Base-by-base conservation (phyloP, 2,329 filamentous ascomycete species). In the Aplosporella prunicola region DNA sequence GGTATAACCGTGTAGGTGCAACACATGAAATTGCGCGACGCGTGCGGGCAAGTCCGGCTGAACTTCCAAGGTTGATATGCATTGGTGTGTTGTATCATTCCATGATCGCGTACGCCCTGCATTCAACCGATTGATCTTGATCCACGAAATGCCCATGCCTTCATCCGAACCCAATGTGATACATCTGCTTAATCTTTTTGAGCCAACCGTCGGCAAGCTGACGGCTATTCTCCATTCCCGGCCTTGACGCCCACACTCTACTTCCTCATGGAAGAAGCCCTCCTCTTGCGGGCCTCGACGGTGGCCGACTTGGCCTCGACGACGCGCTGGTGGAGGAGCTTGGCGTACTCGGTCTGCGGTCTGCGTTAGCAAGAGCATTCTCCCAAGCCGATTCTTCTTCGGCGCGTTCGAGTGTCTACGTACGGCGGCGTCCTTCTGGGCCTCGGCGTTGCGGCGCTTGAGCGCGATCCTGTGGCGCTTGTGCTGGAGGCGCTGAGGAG, bases 401-500 rank as follows among this genome's bases (percentile, higher is more conserved):
- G 9, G 11, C 20, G 14, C 5, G 13, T 25, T 23, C 36, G 38
- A 13, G 10, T n/a, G 11, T 10, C 16, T 23, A 79, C 83, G 65
- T 86, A 94, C 91, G 63, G 91, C 91, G 76, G 93, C 89, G 66
- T 98, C 91, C 80, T 95, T 95, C 74, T 86, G 79, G 71, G 88
- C 83, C 77, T 98, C 91, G 62, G 88, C 73, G 65, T 87, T 85
- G 70, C 91, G 89, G 69, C 89, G 86, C 87, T 98, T 98, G 73
- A 98, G 82, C 62, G 91, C 89, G 61, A 93, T 74, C 58, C 88
- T 79, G 78, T 96, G 91, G 63, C 91, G 87, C 85, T 96, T 98
- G 83, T 94, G 91, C 80, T 98, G 91, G 64, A 98, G 87, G 69
- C 91, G 91, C 76, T 96, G 91, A 68, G 91, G 91, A 63, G 91